Evolutionary conservation across 1,284 basidiomycete species (phyloP), one percentile per base, ranked within the genome.

Genomic region (Ustilago crameri): DNA sequence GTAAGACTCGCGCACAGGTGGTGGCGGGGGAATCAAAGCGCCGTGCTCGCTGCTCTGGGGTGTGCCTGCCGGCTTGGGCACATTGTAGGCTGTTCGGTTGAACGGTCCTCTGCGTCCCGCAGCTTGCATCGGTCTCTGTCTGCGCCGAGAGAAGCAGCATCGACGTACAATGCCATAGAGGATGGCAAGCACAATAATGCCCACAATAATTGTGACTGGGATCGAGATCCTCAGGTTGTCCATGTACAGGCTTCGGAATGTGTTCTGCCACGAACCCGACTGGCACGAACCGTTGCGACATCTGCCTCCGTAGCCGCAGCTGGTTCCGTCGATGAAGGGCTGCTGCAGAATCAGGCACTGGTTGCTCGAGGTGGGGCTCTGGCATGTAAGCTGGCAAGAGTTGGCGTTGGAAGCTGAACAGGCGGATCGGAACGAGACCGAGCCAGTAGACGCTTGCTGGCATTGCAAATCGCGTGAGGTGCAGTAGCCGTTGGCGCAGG

Each of bases 401-500:
- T 86, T 87, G 83, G 90, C 89, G 75, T 76, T 76, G 3, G 71
- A 67, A 9, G 65, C 67, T 0, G 80, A 87, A 82, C 93, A 95
- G 0, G 90, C 90, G 46, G 84, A 83, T 14, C 85, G 87, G 47
- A 94, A 85, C 54, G 87, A 87, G 86, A 93, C 86, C 35, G 55
- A 47, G 7, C 88, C 85, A 3, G 93, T 92, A 9, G 69, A 72
- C 44, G 90, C 87, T 35, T 85, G 87, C 82, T 89, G 87, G 82
- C 93, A 96, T 88, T 96, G 93, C 67, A 86, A 84, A 69, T 89
- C 86, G 23, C 90, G 84, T 22, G 90, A 91, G 17, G 93, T 95
- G 84, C 93, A 95, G 50, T 87, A 85, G 9, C 93, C 93, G 70
- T 88, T 89, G 0, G 93, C 92, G 84, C 93, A 95, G 20, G 87